Base-by-base conservation (phyloP, 2,329 filamentous ascomycete species). In the Thyridium curvatum region DNA sequence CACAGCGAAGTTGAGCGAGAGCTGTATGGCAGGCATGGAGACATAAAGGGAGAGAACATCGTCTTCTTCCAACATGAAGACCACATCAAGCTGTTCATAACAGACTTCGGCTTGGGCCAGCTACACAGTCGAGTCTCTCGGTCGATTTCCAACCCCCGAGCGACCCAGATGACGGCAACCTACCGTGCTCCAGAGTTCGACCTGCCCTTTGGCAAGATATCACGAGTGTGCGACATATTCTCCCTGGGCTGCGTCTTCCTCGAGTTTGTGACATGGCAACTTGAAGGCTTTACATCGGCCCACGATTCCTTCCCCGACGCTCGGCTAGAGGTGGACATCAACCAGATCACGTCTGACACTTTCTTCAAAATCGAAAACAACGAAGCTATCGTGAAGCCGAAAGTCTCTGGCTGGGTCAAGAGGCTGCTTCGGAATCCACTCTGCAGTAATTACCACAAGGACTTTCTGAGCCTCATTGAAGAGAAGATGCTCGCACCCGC, bases 151-250 rank as follows among this genome's bases (percentile, higher is more conserved):
- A 3, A 28, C 35, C 5, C 21, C 28, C 14, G 16, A 14, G 15
- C 12, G 26, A 4, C 8, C 12, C 13, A 30, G 30, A 13, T 41
- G 29, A 49, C 56, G 0, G 54, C 52, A 8, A 62, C 62, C 0
- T 68, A 66, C 18, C 53, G 53, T n/a, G 59, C 64, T 1, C 65
- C 65, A 6, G 65, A 68, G 16, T 53, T 55, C 18, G 53, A 55
- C 5, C 14, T 61, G 0, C 14, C 37, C 0, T 34, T 35, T 5
- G 47, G 45, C 2, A 37, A 34, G 5, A 54, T 64, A 2, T 64
- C 55, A 14, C 54, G 61, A 5, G 44, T 42, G 1, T 61, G 60
- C 16, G 62, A 67, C 33, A 56, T 62, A 1, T 62, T 56, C 50
- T 58, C 52, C 18, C 46, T 64, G 4, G 60, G 59, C 0, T 65